Evolutionary conservation across 2,329 filamentous ascomycete genomes (phyloP), one percentile per base, ranked within the genome.

Genomic region (Aspergillus calidoustus): DNA sequence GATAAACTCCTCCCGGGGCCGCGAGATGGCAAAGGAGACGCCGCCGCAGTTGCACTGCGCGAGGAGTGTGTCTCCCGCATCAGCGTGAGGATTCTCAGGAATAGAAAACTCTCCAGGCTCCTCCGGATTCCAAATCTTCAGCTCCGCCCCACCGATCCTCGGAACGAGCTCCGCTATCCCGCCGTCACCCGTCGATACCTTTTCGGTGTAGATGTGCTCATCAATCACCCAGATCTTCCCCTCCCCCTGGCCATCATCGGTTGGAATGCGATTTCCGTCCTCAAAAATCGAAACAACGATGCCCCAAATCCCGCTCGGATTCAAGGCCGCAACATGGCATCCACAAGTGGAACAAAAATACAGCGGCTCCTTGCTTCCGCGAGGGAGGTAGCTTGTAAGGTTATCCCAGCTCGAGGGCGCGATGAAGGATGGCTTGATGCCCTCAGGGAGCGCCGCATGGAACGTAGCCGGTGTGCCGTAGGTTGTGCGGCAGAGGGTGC

Each of bases 261-360:
- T 3, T 11, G 25, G 25, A 3, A 28, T 7, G 25, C 15, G 34
- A 67, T 54, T 46, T 57, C 4, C 65, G 22, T 4, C 68, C 59
- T 70, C 67, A 49, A 73, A 70, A 19, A 72, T 65, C 5, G 71
- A 46, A 3, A 59, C 67, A 41, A 13, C 15, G 3, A 15, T 4
- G 2, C 34, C 34, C 34, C 34, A 41, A 13, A 41, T 41, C 11
- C 34, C 34, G 3, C 11, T 5, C 9, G 34, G 34, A 41, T 41
- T 41, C 5, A 41, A 11, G 1, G 15, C 58, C 7, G 69, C 70
- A 7, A 74, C 64, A 9, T 78, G 76, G 25, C 76, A 77, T 11
- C 81, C 81, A 60, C 81, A 83, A 7, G 72, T 80, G 7, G 69
- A 70, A 65, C 81, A 83, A 64, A 80, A 80, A 62, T 76, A 79